Conservation (phyloP, 1,284 basidiomycete species). For the Apiotrichum gamsii region DNA sequence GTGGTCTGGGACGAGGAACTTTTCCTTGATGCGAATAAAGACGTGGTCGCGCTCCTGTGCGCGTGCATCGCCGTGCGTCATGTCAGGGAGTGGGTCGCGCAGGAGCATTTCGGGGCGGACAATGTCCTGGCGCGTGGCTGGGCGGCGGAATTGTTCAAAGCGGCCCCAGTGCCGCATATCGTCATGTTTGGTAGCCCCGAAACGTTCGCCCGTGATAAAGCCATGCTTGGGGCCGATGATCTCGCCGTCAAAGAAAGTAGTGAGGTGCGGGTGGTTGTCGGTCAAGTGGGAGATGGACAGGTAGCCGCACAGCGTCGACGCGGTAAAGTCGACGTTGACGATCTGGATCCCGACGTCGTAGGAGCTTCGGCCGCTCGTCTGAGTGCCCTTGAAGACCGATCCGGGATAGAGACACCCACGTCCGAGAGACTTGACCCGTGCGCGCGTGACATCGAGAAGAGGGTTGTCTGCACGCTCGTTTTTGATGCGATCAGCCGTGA, state of each 20-base stretch:
- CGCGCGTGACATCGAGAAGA: conserved; percentile 63
- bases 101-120: conserved; percentile 68
- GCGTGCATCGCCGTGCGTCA: conserved; percentile 21
- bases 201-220: conserved; percentile 69
- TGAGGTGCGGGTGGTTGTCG: conserved; percentile 81
- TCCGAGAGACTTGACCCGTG: conserved; percentile 64
- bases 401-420: conserved; percentile 77
- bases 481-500: not conserved
- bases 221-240: conserved; percentile 79
- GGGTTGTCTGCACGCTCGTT: conserved; percentile 51
- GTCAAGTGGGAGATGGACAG: conserved; percentile 81
- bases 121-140: conserved; percentile 53
- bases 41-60: conserved; percentile 48
- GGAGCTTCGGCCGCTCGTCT: conserved; percentile 73
- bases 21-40: conserved; percentile 97
- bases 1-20: conserved; percentile 90
- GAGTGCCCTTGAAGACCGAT: conserved; percentile 67
- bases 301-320: conserved; percentile 77
- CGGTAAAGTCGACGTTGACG: conserved; percentile 71
- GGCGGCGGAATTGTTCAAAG: conserved; percentile 80
- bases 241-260: conserved; percentile 89
- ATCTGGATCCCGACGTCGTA: conserved; percentile 79
- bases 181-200: conserved; percentile 78
- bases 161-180: conserved; percentile 86
- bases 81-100: conserved; percentile 49